Percentiles rank a stretch among this genome's conserved stretches.
phyloP scores from a whole-genome alignment of 371 early-diverging fungal genomes.

The Mortierella sp. region DNA sequence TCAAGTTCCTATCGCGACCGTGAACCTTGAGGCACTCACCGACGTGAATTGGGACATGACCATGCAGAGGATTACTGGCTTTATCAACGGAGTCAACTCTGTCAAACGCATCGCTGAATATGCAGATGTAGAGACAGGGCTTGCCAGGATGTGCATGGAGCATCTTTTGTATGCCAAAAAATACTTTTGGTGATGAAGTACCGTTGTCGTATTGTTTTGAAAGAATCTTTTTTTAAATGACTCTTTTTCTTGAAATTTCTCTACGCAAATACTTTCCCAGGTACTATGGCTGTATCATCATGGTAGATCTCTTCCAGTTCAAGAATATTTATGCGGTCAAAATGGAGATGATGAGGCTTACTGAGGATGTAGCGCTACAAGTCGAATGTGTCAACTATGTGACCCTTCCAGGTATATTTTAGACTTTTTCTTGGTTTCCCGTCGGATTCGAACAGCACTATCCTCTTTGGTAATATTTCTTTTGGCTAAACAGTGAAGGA shows the following conservation, averaged over 20 bases:
- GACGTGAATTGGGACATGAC: slow-evolving; percentile 89
- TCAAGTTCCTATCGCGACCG: slow-evolving; percentile 84
- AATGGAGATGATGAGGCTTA: slow-evolving; percentile 66
- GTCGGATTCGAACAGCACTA: too few species aligned
- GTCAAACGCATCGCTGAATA: slow-evolving; percentile 79
- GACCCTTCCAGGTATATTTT: slow-evolving; percentile 60
- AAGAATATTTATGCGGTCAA: slow-evolving; percentile 84
- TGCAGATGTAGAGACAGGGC: slow-evolving; percentile 78
- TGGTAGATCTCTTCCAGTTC: slow-evolving; percentile 92
- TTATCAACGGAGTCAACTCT: slow-evolving; percentile 82
- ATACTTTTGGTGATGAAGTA: too few species aligned
- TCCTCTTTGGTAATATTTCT: neutral
- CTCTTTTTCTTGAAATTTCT: too few species aligned
- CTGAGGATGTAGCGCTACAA: slow-evolving; percentile 71
- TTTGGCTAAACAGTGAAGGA: too few species aligned
- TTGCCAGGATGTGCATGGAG: slow-evolving; percentile 80
- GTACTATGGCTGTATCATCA: slow-evolving; percentile 84
- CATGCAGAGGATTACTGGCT: slow-evolving; percentile 67
- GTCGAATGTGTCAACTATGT: slow-evolving; percentile 77
- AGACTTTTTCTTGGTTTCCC: neutral
- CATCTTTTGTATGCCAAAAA: slow-evolving; percentile 74
- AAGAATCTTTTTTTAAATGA: neutral
- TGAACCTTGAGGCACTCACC: slow-evolving; percentile 72
- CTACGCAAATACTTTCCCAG: slow-evolving; percentile 48
- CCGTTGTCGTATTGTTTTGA: neutral